Percentiles rank a stretch among this genome's conserved stretches.
Conservation (phyloP, 345 rosid genomes). For the Laguncularia racemosa region DNA sequence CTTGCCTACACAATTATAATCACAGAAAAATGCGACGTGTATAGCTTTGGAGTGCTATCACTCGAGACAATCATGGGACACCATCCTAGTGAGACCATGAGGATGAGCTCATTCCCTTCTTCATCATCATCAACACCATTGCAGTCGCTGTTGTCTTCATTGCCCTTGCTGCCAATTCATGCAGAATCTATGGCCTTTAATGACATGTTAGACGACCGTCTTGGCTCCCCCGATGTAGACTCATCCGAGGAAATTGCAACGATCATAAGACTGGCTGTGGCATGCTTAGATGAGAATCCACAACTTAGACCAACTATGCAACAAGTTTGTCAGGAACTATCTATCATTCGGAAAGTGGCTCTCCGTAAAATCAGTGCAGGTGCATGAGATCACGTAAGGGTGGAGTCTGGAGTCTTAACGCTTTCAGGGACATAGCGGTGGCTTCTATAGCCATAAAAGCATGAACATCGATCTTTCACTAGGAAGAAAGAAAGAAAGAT, state of each 20-base stretch:
- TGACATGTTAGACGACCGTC: constrained; percentile 20
- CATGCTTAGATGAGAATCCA: constrained; percentile 17
- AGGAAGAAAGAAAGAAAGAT: too few species aligned
- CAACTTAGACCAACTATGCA: constrained; percentile 24
- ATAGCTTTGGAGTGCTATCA: constrained; percentile 27
- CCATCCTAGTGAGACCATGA: constrained; percentile 21
- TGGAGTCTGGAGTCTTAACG: too few species aligned
- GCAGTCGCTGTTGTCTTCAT: background rate
- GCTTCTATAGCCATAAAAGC: too few species aligned
- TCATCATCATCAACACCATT: constrained; percentile 6
- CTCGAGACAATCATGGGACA: constrained; percentile 20
- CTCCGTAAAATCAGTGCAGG: background rate
- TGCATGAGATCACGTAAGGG: constrained; percentile 19
- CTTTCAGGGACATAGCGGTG: too few species aligned
- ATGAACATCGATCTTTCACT: too few species aligned
- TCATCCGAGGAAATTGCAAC: constrained; percentile 11
- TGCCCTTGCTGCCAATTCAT: background rate
- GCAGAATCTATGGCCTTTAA: constrained; percentile 1
- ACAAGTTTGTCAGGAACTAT: constrained; percentile 13
- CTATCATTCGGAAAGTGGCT: background rate
- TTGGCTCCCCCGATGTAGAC: constrained; percentile 9
- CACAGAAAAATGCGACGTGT: constrained; percentile 27
- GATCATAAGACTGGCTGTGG: constrained; percentile 13
- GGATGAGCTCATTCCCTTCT: background rate
- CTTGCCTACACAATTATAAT: constrained; percentile 29